These are phyloP conservation scores for Alternaria gaisen DNA, from an alignment of 2,329 filamentous ascomycete genomes.

Conservation along the genomic window DNA sequence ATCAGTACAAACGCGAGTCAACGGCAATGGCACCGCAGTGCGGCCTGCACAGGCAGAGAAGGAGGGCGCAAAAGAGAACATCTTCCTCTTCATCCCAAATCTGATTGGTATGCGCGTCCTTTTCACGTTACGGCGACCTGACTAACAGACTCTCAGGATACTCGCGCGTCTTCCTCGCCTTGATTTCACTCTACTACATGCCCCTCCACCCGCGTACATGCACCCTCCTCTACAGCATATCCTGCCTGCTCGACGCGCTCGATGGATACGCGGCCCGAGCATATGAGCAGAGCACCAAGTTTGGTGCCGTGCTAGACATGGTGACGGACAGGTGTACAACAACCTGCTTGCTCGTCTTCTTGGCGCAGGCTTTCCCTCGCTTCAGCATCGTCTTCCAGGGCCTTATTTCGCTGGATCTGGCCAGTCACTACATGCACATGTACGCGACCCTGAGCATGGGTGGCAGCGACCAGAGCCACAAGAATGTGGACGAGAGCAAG, in stretches of 20 bases:
- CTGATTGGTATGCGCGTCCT: conserved; percentile 55
- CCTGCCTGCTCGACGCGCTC: conserved; percentile 92
- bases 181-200: conserved; percentile 98
- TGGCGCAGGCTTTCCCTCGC: conserved; percentile 91
- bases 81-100: conserved; percentile 63
- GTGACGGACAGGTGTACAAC: conserved; percentile 98
- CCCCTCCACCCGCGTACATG: conserved; percentile 96
- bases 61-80: conserved; percentile 59
- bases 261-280: conserved; percentile 91
- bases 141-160: conserved; percentile 53
- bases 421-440: conserved; percentile 99
- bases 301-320: conserved; percentile 98
- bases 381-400: conserved; percentile 96
- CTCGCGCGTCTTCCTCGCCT: conserved; percentile 66
- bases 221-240: conserved; percentile 88
- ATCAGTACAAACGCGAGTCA: conserved; percentile 36
- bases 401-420: conserved; percentile 89
- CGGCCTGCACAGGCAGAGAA: conserved; percentile 24
- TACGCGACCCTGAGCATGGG: conserved; percentile 92
- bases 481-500: conserved; percentile 87
- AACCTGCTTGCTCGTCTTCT: conserved; percentile 90
- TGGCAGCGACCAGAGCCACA: conserved; percentile 82
- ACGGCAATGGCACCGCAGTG: conserved; percentile 43
- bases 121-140: background rate
- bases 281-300: conserved; percentile 91